phyloP scores from a whole-genome alignment of 106 monocot species.

The Allium sativum region DNA sequence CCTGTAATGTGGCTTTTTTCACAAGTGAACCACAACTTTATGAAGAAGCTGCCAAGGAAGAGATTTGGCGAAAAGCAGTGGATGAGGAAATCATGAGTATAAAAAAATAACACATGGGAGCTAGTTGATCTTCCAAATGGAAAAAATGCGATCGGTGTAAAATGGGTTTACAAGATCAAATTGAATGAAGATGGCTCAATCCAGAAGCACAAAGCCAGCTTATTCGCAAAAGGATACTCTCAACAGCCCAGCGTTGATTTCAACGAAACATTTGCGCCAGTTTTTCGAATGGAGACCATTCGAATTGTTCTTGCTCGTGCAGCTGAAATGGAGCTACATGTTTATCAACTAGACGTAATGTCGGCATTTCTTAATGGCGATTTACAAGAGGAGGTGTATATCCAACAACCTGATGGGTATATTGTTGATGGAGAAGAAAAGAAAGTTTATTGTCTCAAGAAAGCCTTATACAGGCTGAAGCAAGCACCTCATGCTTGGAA shows the following conservation, averaged over 20 bases:
- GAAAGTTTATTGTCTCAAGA: not conserved
- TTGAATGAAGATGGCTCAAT: not conserved
- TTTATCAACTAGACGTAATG: not conserved
- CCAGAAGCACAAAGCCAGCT: constrained; percentile 1
- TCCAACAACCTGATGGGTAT: not conserved
- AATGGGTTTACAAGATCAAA: constrained; percentile 3
- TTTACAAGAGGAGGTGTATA: not conserved
- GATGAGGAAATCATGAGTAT: not conserved
- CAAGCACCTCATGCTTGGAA: not conserved
- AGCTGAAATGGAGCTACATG: not conserved
- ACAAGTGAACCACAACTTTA: not conserved
- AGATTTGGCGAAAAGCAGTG: not conserved
- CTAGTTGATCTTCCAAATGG: not conserved
- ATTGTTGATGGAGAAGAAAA: constrained; percentile 1
- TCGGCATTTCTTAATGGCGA: constrained; percentile 3
- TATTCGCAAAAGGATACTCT: constrained; percentile 3
- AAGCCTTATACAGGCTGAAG: constrained; percentile 1
- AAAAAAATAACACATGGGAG: constrained; percentile 1
- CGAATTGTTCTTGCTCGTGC: not conserved
- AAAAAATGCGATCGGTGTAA: constrained; percentile 2
- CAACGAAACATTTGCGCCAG: not conserved
- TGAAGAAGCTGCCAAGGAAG: constrained; percentile 4
- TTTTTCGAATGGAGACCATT: not conserved
- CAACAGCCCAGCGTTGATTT: not conserved
- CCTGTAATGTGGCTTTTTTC: not conserved